Conservation (phyloP, 2,329 filamentous ascomycete species). For the Verticillium nonalfalfae region DNA sequence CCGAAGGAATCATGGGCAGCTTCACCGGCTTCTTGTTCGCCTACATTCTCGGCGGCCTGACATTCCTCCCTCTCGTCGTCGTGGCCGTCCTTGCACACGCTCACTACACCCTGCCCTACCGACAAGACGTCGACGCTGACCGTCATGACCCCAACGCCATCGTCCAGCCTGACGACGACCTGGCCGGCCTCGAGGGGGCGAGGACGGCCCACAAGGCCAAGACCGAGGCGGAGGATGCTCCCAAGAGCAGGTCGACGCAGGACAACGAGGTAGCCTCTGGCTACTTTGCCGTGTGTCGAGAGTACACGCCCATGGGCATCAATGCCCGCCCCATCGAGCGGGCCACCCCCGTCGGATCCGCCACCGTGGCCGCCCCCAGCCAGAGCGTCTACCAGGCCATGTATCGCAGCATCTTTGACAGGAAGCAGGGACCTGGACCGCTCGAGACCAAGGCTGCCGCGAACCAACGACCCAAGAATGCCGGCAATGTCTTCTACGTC, state of each 20-base stretch:
- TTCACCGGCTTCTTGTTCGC: constrained; percentile 59
- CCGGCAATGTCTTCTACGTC: constrained; percentile 88
- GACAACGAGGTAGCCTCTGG: constrained; percentile 78
- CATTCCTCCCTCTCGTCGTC: constrained; percentile 72
- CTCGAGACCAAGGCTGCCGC: constrained; percentile 39
- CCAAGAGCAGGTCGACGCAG: constrained; percentile 32
- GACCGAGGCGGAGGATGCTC: constrained; percentile 18
- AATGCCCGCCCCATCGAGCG: constrained; percentile 90
- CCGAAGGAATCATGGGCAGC: constrained; percentile 35
- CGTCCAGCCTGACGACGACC: constrained; percentile 58
- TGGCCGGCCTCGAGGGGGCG: constrained; percentile 54
- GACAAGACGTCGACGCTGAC: constrained; percentile 18
- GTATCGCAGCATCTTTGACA: constrained; percentile 93
- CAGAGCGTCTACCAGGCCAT: constrained; percentile 97
- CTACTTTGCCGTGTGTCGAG: constrained; percentile 91
- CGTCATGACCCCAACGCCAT: constrained; percentile 32
- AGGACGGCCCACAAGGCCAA: constrained; percentile 53
- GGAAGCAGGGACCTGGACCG: constrained; percentile 49
- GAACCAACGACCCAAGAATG: constrained; percentile 53
- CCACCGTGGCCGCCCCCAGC: constrained; percentile 70
- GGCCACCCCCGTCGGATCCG: constrained; percentile 69
- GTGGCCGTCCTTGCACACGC: constrained; percentile 56
- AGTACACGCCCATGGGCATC: constrained; percentile 86
- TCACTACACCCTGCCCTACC: constrained; percentile 60
- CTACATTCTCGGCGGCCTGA: constrained; percentile 82